Conservation (phyloP, 805 yeast species). For the Yarrowia sp. region DNA sequence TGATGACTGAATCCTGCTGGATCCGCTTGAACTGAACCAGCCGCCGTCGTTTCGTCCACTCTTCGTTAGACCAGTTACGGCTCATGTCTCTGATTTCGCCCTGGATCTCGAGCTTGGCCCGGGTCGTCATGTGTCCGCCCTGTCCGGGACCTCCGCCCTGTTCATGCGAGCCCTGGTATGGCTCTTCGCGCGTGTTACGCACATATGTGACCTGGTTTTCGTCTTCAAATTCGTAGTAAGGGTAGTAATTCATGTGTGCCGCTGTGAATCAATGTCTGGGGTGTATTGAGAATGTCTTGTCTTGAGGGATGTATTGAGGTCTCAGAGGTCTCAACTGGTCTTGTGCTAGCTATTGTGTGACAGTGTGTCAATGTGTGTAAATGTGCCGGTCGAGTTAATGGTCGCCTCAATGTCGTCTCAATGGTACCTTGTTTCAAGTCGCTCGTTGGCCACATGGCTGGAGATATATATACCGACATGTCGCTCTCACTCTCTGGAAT, state of each 20-base stretch:
- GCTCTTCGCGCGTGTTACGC: constrained; percentile 22
- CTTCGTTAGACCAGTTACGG: constrained; percentile 48
- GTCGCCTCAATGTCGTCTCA: no score
- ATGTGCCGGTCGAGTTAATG: no score
- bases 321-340: no score
- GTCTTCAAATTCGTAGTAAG: constrained; percentile 19
- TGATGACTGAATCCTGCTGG: constrained; percentile 39
- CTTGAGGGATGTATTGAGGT: no score
- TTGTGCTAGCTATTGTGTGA: no score
- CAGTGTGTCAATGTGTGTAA: no score
- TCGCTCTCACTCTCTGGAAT: neutral
- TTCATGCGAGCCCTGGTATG: constrained; percentile 16
- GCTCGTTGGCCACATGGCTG: neutral
- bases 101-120: constrained; percentile 35
- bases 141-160: neutral
- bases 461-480: neutral
- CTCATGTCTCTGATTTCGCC: constrained; percentile 41
- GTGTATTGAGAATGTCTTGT: no score
- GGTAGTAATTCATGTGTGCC: constrained; percentile 13
- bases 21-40: constrained; percentile 47
- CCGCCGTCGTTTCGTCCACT: constrained; percentile 44
- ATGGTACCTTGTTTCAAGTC: no score
- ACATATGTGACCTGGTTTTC: constrained; percentile 23
- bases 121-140: constrained; percentile 5
- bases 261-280: neutral